A percentile compares a stretch with the other conserved stretches of the same genome.
Evolutionary conservation across 345 rosid species (phyloP).

Genomic region (Populus deltoides): DNA sequence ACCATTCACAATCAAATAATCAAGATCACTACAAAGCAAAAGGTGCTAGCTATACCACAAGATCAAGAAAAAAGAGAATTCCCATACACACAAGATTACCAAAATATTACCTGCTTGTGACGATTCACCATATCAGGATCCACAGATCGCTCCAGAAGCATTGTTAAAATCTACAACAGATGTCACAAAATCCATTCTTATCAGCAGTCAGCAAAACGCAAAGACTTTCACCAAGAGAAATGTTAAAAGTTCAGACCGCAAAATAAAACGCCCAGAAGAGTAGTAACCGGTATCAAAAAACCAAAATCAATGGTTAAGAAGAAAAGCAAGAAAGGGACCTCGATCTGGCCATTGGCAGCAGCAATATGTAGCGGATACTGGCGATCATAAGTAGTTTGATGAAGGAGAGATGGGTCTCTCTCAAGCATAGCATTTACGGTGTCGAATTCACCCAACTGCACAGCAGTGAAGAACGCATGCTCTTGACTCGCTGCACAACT

Average conservation of each 20-base stretch:
- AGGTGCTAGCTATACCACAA: not conserved
- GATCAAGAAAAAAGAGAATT: not conserved
- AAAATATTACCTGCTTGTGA: slow-evolving; percentile 68
- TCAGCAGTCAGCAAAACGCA: slow-evolving; percentile 15
- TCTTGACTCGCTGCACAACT: slow-evolving; percentile 73
- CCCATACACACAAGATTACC: not conserved
- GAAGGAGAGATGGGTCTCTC: slow-evolving; percentile 53
- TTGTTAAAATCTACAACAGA: slow-evolving; percentile 58
- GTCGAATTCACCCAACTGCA: slow-evolving; percentile 64
- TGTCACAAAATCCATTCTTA: slow-evolving; percentile 8
- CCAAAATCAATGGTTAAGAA: slow-evolving; percentile 4
- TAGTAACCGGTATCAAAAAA: not conserved
- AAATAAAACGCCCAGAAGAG: not conserved
- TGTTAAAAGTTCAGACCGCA: slow-evolving; percentile 2
- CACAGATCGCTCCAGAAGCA: slow-evolving; percentile 69
- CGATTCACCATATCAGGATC: slow-evolving; percentile 85
- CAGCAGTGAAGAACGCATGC: slow-evolving; percentile 66
- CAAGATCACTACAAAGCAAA: not conserved
- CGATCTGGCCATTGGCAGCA: slow-evolving; percentile 97
- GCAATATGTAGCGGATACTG: slow-evolving; percentile 88
- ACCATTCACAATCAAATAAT: slow-evolving; percentile 20
- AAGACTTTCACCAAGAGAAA: not conserved
- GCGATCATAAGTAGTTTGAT: slow-evolving; percentile 73
- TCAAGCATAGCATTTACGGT: slow-evolving; percentile 45
- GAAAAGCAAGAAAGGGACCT: slow-evolving; percentile 41